Evolutionary conservation across 345 rosid species (phyloP).

Genomic region (Salix caprea): DNA sequence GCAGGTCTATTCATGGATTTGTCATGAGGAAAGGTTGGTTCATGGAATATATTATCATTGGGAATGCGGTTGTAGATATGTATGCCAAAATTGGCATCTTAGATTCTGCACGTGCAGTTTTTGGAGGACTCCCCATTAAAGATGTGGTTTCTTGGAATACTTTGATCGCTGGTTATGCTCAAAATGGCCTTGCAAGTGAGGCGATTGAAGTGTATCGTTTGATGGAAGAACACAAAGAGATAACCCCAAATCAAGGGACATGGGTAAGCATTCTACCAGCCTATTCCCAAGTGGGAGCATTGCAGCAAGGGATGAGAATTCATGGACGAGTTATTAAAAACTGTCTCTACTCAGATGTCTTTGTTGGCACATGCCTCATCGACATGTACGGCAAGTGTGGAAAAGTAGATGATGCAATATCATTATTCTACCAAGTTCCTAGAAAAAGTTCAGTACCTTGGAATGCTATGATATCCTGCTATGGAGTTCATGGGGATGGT

Average conservation of each 20-base stretch:
- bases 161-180: conserved; percentile 71
- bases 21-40: conserved; percentile 48
- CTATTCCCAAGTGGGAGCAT: conserved; percentile 59
- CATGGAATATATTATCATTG: conserved; percentile 50
- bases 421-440: conserved; percentile 57
- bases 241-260: conserved; percentile 60
- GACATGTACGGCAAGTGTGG: conserved; percentile 93
- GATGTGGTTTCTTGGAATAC: conserved; percentile 87
- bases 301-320: conserved; percentile 69
- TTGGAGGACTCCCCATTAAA: conserved; percentile 54
- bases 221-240: conserved; percentile 38
- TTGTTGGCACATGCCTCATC: conserved; percentile 63
- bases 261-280: conserved; percentile 80
- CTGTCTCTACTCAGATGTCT: conserved; percentile 47
- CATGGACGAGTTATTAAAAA: conserved; percentile 57
- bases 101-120: conserved; percentile 62
- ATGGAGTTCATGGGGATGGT: conserved; percentile 74
- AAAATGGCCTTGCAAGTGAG: conserved; percentile 58
- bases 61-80: conserved; percentile 73
- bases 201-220: conserved; percentile 46
- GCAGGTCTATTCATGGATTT: conserved; percentile 62
- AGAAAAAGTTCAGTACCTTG: conserved; percentile 69
- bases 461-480: conserved; percentile 85
- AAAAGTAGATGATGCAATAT: conserved; percentile 52
- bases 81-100: conserved; percentile 74